Evolutionary conservation across 139 green algal genomes (phyloP).

Genomic region (Tetradesmus obliquus): DNA sequence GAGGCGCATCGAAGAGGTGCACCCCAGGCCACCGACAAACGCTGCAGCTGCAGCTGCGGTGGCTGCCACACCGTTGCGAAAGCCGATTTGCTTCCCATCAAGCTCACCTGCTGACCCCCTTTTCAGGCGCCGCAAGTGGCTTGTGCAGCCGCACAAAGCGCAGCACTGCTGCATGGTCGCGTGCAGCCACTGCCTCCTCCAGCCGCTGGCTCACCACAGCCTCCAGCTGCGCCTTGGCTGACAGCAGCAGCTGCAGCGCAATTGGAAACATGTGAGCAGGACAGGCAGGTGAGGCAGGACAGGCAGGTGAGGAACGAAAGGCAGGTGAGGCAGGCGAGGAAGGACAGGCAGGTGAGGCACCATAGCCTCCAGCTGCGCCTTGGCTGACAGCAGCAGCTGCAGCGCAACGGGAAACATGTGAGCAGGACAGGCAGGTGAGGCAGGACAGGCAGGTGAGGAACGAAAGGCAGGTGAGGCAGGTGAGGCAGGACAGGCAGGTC

Average conservation of each 20-base stretch:
- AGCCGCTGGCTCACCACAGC: slow-evolving; percentile 70
- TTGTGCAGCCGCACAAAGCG: slow-evolving; percentile 84
- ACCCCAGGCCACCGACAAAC: background rate
- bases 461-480: background rate
- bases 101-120: slow-evolving; percentile 30
- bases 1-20: no score
- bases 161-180: slow-evolving; percentile 77
- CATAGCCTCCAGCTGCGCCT: slow-evolving; percentile 69
- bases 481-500: background rate
- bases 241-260: slow-evolving; percentile 74
- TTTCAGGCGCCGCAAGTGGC: slow-evolving; percentile 76
- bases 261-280: background rate
- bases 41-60: background rate
- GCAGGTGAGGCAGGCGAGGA: background rate
- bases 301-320: background rate
- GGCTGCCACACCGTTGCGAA: no score
- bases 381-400: slow-evolving; percentile 79
- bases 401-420: background rate
- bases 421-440: background rate
- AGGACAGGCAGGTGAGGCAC: slow-evolving; percentile 52
- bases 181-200: slow-evolving; percentile 62
- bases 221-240: slow-evolving; percentile 74
- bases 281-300: background rate
- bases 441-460: background rate
- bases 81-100: background rate